Evolutionary conservation across 495 filamentous ascomycete species (phyloP), one percentile per base, ranked within the genome.

Genomic region (Amniculicola lignicola): DNA sequence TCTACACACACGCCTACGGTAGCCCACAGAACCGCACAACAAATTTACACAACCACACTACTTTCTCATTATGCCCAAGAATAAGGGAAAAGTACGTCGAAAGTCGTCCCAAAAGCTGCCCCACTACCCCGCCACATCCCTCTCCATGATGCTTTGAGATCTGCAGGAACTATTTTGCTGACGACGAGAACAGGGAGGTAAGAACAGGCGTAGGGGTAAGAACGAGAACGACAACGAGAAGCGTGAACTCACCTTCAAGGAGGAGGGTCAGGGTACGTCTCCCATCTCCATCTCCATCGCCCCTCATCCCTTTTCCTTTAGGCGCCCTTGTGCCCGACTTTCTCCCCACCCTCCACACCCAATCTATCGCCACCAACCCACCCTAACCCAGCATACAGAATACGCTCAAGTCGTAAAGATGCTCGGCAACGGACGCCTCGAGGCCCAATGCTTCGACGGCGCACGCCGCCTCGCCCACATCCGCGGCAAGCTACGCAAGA

Each of bases 141-240:
- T 15, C 40, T 15, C 24, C 36, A 31, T n/a, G 29, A 33, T 38
- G 21, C 37, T 21, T 2, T 24, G 7, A 27, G 11, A 33, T 19
- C 2, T 3, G 3, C n/a, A 9, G 37, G 31, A 45, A 16, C 16
- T 18, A 42, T 63, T 31, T 59, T 65, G 28, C 68, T 48, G n/a
- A 44, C 33, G 22, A 22, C 41, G 22, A 23, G n/a, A 58, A 75
- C 66, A 96, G 88, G 93, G 93, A 72, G 93, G 93, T 79, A 98
- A 97, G 81, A 98, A 98, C 75, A 78, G 93, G 71, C 83, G 93
- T 77, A 86, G 93, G 75, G 93, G 93, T 75, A 98, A 97, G 89
- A 98, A 98, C 81, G 93, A 98, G 79, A 97, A 96, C 79, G 90
- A 94, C 79, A 96, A 96, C 69, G 92, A 96, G 79, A 96, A 96